Evolutionary conservation across 2,329 filamentous ascomycete genomes (phyloP).

Genomic region (Fusarium anthophilum): DNA sequence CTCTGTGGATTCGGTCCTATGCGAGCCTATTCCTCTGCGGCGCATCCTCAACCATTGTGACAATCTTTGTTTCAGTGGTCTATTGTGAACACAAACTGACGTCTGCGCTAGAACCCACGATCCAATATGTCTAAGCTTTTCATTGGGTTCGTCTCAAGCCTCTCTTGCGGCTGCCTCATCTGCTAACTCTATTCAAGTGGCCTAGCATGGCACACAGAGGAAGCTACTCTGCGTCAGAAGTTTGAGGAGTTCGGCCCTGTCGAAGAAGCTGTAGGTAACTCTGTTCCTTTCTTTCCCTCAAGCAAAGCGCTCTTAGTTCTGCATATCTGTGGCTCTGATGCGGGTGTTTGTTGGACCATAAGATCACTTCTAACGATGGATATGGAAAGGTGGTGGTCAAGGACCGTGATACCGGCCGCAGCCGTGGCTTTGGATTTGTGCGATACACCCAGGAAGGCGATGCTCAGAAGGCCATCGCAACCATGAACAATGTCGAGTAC

Average conservation of each 20-base stretch:
- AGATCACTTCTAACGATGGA: slow-evolving; percentile 33
- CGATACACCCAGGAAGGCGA: slow-evolving; percentile 82
- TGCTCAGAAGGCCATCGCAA: slow-evolving; percentile 78
- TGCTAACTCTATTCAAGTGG: slow-evolving; percentile 66
- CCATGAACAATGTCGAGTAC: slow-evolving; percentile 92
- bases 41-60: background rate
- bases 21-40: background rate
- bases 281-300: slow-evolving; percentile 30
- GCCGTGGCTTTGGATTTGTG: slow-evolving; percentile 97
- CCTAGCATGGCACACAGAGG: slow-evolving; percentile 98
- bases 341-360: slow-evolving; percentile 20
- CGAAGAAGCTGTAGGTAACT: slow-evolving; percentile 87
- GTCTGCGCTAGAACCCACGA: slow-evolving; percentile 24
- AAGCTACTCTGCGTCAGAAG: slow-evolving; percentile 84
- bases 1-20: background rate
- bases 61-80: background rate
- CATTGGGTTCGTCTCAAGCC: slow-evolving; percentile 34
- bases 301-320: slow-evolving; percentile 33
- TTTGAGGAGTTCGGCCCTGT: slow-evolving; percentile 92
- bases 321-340: slow-evolving; percentile 32
- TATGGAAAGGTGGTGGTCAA: slow-evolving; percentile 86
- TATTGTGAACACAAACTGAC: slow-evolving; percentile 17
- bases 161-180: background rate
- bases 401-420: slow-evolving; percentile 95
- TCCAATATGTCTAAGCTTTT: slow-evolving; percentile 89